Percentiles rank a stretch among this genome's conserved stretches.
Evolutionary conservation across 164 flowering plant genomes (phyloP).

Genomic region (Taxillus chinensis): DNA sequence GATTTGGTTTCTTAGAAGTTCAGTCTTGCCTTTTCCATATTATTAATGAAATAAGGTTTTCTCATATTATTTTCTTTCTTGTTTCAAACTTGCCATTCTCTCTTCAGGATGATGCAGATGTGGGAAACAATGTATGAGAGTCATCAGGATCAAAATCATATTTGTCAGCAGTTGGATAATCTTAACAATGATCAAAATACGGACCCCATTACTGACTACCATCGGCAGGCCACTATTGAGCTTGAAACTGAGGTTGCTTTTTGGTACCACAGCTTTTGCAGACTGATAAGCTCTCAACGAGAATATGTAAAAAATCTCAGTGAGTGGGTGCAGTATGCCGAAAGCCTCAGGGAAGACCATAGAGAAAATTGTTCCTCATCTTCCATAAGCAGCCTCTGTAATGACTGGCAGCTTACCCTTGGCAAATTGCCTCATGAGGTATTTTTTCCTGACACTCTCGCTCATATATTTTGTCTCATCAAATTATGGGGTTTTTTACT

Average conservation of each 20-base stretch:
- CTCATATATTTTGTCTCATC: too few species aligned
- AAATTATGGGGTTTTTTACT: too few species aligned
- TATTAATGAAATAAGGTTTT: background rate
- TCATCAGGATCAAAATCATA: slow-evolving; percentile 60
- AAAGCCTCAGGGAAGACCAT: slow-evolving; percentile 27
- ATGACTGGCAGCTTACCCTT: slow-evolving; percentile 56
- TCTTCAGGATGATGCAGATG: slow-evolving; percentile 56
- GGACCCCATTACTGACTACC: slow-evolving; percentile 59
- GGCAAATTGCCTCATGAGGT: slow-evolving; percentile 68
- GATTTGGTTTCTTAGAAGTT: background rate
- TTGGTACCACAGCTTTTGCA: slow-evolving; percentile 62
- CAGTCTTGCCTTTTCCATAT: background rate
- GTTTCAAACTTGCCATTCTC: background rate
- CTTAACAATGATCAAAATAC: slow-evolving; percentile 26
- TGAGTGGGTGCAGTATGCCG: slow-evolving; percentile 52
- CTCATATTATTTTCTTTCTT: background rate
- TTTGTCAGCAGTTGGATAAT: slow-evolving; percentile 56
- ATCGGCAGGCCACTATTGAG: slow-evolving; percentile 58
- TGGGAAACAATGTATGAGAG: slow-evolving; percentile 79
- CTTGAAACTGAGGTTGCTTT: slow-evolving; percentile 52
- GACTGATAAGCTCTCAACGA: slow-evolving; percentile 45
- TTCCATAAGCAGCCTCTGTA: slow-evolving; percentile 30
- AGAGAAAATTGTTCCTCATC: slow-evolving; percentile 22
- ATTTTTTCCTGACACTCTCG: slow-evolving; percentile 2
- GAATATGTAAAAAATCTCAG: slow-evolving; percentile 46